Conservation (phyloP, 164 flowering plant genomes). For the Nymphaea colorata region DNA sequence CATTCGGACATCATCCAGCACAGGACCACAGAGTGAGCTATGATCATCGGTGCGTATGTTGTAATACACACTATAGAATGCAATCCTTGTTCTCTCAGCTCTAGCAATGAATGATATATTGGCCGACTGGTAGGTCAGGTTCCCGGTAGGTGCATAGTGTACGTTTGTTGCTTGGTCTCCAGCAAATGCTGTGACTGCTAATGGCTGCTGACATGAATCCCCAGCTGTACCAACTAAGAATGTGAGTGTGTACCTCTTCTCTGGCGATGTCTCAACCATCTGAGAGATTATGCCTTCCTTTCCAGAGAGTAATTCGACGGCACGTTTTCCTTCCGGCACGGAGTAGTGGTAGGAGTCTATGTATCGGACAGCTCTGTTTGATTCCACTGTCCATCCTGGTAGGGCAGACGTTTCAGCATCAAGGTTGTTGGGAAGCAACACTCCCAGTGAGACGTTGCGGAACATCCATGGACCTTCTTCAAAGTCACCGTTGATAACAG, state of each 20-base stretch:
- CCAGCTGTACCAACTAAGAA: slow-evolving; percentile 72
- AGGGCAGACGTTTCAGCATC: slow-evolving; percentile 73
- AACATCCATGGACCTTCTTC: slow-evolving; percentile 99
- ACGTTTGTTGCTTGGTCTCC: slow-evolving; percentile 80
- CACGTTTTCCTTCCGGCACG: slow-evolving; percentile 79
- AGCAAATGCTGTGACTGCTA: slow-evolving; percentile 89
- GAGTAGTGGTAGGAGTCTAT: slow-evolving; percentile 68
- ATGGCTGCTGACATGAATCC: slow-evolving; percentile 67
- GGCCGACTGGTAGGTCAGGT: slow-evolving; percentile 40
- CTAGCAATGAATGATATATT: slow-evolving; percentile 73
- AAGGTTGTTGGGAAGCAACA: slow-evolving; percentile 85
- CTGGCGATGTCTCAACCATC: slow-evolving; percentile 68
- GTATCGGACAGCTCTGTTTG: slow-evolving; percentile 82
- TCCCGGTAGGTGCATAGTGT: slow-evolving; percentile 57
- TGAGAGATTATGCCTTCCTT: slow-evolving; percentile 96
- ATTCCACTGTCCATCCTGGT: slow-evolving; percentile 92
- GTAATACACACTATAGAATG: slow-evolving; percentile 88
- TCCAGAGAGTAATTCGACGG: slow-evolving; percentile 78
- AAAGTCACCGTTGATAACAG: slow-evolving; percentile 70
- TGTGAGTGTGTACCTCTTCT: slow-evolving; percentile 43
- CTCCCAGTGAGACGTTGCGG: slow-evolving; percentile 70
- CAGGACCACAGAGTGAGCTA: slow-evolving; percentile 96
- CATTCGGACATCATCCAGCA: slow-evolving; percentile 77
- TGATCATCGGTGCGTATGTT: slow-evolving; percentile 73
- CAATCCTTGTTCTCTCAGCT: slow-evolving; percentile 83